phyloP scores from a whole-genome alignment of 2,329 filamentous ascomycete genomes.

The Penicillium sp. region DNA sequence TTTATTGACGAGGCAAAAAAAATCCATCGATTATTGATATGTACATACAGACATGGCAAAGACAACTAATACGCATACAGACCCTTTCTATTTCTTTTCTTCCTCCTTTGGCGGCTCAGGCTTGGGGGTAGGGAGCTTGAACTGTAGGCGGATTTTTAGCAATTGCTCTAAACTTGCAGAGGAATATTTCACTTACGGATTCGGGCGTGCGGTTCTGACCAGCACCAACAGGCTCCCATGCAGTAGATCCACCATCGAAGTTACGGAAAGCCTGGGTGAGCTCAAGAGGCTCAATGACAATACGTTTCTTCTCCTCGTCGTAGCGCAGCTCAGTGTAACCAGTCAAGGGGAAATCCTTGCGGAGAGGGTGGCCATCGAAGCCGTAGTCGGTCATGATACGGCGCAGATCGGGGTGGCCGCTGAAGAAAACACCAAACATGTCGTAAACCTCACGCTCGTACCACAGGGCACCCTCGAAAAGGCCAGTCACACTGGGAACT shows the following conservation, averaged over 20 bases:
- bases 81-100: slow-evolving; percentile 75
- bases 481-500: slow-evolving; percentile 79
- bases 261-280: slow-evolving; percentile 98
- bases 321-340: slow-evolving; percentile 98
- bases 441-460: slow-evolving; percentile 98
- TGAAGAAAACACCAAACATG: slow-evolving; percentile 95
- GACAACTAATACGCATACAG: slow-evolving; percentile 39
- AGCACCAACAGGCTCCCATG: slow-evolving; percentile 68
- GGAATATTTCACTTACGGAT: slow-evolving; percentile 43
- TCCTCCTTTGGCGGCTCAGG: slow-evolving; percentile 89
- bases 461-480: slow-evolving; percentile 98
- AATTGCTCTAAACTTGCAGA: neutral
- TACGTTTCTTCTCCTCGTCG: slow-evolving; percentile 99
- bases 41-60: slow-evolving; percentile 43
- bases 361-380: slow-evolving; percentile 93
- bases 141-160: slow-evolving; percentile 47
- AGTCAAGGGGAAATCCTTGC: slow-evolving; percentile 97
- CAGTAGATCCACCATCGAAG: slow-evolving; percentile 84
- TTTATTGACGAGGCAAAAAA: slow-evolving; percentile 1
- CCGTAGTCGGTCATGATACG: slow-evolving; percentile 99
- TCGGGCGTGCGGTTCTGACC: slow-evolving; percentile 81
- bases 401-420: slow-evolving; percentile 89
- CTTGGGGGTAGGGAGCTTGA: slow-evolving; percentile 94
- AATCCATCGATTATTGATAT: slow-evolving; percentile 30
- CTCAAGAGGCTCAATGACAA: slow-evolving; percentile 96